Percentiles rank a stretch among this genome's conserved stretches.
phyloP scores from a whole-genome alignment of 1,284 basidiomycete species.

The Papiliotrema fonsecae region DNA sequence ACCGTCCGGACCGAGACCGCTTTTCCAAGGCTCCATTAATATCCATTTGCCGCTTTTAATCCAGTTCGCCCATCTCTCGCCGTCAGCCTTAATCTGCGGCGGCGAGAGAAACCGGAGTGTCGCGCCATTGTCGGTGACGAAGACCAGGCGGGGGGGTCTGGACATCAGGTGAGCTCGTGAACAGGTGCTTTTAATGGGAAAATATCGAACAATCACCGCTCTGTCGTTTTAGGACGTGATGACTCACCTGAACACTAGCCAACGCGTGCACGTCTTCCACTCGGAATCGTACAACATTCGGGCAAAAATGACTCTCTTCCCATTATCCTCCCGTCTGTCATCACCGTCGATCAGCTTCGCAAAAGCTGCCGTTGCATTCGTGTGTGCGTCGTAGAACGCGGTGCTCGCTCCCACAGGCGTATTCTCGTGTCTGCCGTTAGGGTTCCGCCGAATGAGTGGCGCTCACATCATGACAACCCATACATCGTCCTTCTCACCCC shows the following conservation, averaged over 20 bases:
- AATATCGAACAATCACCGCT: too few species aligned
- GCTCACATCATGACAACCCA: constrained; percentile 37
- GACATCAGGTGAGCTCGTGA: neutral
- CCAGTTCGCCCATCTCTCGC: constrained; percentile 18
- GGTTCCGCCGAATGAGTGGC: neutral
- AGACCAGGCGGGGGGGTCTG: constrained; percentile 37
- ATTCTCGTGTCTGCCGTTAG: neutral
- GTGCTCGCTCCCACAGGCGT: neutral
- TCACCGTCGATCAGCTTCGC: constrained; percentile 1
- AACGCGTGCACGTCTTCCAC: constrained; percentile 28
- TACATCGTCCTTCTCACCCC: constrained; percentile 17
- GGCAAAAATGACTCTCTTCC: constrained; percentile 24
- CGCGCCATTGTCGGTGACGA: constrained; percentile 28
- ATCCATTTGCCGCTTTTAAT: constrained; percentile 25
- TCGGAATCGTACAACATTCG: constrained; percentile 37
- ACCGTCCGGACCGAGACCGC: constrained; percentile 24
- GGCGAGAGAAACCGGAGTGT: constrained; percentile 30
- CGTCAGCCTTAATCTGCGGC: constrained; percentile 19
- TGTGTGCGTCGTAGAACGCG: constrained; percentile 2
- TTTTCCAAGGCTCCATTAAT: constrained; percentile 24
- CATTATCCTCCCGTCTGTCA: neutral
- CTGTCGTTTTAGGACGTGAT: neutral
- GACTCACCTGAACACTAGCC: constrained; percentile 38
- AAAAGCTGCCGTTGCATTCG: constrained; percentile 23
- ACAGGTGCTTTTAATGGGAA: neutral